Base-by-base conservation (phyloP, 805 yeast species). In the Tanozyma kutaoensis region DNA sequence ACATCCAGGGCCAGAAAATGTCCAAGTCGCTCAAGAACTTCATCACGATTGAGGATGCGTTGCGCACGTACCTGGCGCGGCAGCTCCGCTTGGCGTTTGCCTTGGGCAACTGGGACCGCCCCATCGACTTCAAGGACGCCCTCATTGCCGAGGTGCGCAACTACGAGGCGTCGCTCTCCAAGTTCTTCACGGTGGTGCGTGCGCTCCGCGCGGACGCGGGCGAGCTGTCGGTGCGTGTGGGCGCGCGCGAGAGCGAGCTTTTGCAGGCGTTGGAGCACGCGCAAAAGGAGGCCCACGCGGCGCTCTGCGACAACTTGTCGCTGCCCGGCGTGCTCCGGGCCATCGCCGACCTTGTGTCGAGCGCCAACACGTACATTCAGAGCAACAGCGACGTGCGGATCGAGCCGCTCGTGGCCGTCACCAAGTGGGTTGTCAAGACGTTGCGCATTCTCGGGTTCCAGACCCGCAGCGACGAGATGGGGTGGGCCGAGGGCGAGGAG, bases 1-100 rank as follows among this genome's bases (percentile, higher is more conserved):
- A 91, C 50, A 91, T 91, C 40, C 96, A 91, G 53, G 99, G 99
- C 13, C 96, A 85, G 56, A 91, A 91, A 48, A 91, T 91, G 99
- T 78, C 93, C 25, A 91, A 91, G 57, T 77, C 93, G 24, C 64
- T 91, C 46, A 91, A 91, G 53, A 91, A 91, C 56, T 91, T 91
- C 50, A 88, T 91, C 46, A 85, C 97, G 8, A 84, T 91, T 40
- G 80, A 78, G 36, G 93, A 88, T 47, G 96, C 97, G 2, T 64
- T 91, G 35, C 54, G 62, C 29, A 69, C 52, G 37, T 82, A 72
- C 44, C 51, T 79, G 2, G 53, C 91, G 1, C 72, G 96, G 40
- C 96, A 91, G 51, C 64, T 91, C 42, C 71, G 99, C 38, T 64
- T 91, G 39, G 86, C 86, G 8, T 91, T 91, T 61, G 93, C 93